phyloP scores from a whole-genome alignment of 1,284 basidiomycete genomes.

The Clitocybe nebularis region DNA sequence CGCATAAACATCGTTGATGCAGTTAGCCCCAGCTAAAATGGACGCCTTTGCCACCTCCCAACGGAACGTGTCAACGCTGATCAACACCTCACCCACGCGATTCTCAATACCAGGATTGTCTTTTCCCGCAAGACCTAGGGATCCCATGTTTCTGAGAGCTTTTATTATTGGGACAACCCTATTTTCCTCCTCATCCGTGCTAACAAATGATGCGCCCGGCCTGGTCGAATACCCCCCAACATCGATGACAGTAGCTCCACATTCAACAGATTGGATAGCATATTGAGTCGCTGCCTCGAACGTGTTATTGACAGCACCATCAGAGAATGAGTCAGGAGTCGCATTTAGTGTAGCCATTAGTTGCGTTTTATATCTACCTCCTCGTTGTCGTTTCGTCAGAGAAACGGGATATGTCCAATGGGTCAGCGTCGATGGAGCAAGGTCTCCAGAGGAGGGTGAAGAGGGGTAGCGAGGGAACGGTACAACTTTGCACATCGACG shows the following conservation, averaged over 20 bases:
- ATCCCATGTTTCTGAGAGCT: constrained; percentile 30
- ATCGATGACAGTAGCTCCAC: constrained; percentile 81
- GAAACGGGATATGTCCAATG: constrained; percentile 47
- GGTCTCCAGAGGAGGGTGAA: constrained; percentile 19
- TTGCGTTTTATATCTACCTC: constrained; percentile 44
- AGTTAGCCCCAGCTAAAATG: constrained; percentile 81
- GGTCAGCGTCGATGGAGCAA: constrained; percentile 46
- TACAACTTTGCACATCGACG: constrained; percentile 61
- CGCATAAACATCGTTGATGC: constrained; percentile 93
- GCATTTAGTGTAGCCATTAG: constrained; percentile 95
- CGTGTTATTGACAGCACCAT: constrained; percentile 65
- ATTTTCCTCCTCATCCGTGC: constrained; percentile 67
- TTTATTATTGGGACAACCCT: constrained; percentile 74
- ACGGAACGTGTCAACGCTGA: constrained; percentile 95
- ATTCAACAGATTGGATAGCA: constrained; percentile 37
- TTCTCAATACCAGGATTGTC: constrained; percentile 9
- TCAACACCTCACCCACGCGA: constrained; percentile 39
- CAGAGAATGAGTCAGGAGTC: constrained; percentile 97
- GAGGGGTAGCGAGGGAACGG: constrained; percentile 56
- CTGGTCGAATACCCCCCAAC: constrained; percentile 94
- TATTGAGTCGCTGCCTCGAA: constrained; percentile 50
- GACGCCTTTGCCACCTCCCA: constrained; percentile 77
- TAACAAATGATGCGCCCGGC: constrained; percentile 70
- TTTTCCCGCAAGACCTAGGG: constrained; percentile 9
- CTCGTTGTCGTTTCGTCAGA: constrained; percentile 12